Base-by-base conservation (phyloP, 2,329 filamentous ascomycete species). In the Magnaporthiopsis rhizophila region DNA sequence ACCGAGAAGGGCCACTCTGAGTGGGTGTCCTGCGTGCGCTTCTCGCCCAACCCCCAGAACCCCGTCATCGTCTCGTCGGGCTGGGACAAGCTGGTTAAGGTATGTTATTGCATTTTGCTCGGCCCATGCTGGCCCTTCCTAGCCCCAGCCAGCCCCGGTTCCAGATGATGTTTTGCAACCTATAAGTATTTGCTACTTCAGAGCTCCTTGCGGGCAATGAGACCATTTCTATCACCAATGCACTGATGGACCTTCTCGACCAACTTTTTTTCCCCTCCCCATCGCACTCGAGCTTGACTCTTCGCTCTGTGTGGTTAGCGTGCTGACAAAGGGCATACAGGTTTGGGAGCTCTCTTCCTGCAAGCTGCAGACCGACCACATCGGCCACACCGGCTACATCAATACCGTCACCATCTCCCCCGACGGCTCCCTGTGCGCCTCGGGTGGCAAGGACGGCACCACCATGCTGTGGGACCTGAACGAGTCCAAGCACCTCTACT, bases 181-280 rank as follows among this genome's bases (percentile, higher is more conserved):
- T 78, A 83, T 53, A 92, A 92, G 93, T 98, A 98, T 98, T 98
- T 98, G 95, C 95, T 98, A 98, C 95, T 99, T 98, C 94, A 97
- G 95, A 99, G 92, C 92, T 87, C 77, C 78, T 77, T 75, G 82
- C 79, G 79, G 86, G 93, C 92, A 80, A 97, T 98, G 95, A 99
- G 94, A 99, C 91, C 88, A 96, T 66, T 61, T 66, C 65, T 65
- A 84, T 58, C 82, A 86, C 87, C 92, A 90, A 85, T 86, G 86
- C 86, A 84, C 92, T 96, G 91, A 96, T 87, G 64, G 58, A 50
- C 36, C 13, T 64, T 32, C 2, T 53, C 60, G 30, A 64, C 62
- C 64, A 63, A 62, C 62, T 64, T 62, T 61, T 15, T 62, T 45
- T 67, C 65, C 65, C 56, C 62, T 63, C 59, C n/a, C 18, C 30